phyloP scores from a whole-genome alignment of 2,329 filamentous ascomycete species.

The Xylaria sp. region DNA sequence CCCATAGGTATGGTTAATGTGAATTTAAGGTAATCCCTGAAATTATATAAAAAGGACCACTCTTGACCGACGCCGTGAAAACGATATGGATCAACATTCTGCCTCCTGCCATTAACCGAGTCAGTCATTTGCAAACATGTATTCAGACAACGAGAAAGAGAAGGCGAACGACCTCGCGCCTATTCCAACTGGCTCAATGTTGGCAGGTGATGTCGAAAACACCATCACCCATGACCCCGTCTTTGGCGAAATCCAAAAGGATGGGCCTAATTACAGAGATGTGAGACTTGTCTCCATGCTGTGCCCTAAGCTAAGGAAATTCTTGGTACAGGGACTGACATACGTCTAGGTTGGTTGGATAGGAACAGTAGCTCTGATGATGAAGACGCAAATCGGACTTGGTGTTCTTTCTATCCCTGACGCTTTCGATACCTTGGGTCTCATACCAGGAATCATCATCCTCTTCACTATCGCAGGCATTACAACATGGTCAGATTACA shows the following conservation, averaged over 20 bases:
- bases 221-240: slow-evolving; percentile 36
- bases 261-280: slow-evolving; percentile 40
- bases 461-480: slow-evolving; percentile 48
- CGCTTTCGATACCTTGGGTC: slow-evolving; percentile 52
- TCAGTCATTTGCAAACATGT: not conserved
- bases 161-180: not conserved
- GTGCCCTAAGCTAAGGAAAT: not conserved
- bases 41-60: not conserved
- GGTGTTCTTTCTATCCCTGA: slow-evolving; percentile 56
- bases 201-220: not conserved
- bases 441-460: slow-evolving; percentile 55
- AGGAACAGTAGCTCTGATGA: slow-evolving; percentile 51
- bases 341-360: slow-evolving; percentile 47
- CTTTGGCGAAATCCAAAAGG: slow-evolving; percentile 44
- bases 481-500: slow-evolving; percentile 56
- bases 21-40: not conserved
- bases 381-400: slow-evolving; percentile 53
- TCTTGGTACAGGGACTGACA: slow-evolving; percentile 15
- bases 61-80: not conserved
- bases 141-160: not conserved
- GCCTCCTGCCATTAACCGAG: not conserved
- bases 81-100: too few relatives aligned
- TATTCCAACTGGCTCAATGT: not conserved
- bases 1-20: not conserved
- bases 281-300: slow-evolving; percentile 9